These are phyloP conservation scores for Heritiera littoralis DNA, from an alignment of 345 rosid species.

Conservation along the genomic window DNA sequence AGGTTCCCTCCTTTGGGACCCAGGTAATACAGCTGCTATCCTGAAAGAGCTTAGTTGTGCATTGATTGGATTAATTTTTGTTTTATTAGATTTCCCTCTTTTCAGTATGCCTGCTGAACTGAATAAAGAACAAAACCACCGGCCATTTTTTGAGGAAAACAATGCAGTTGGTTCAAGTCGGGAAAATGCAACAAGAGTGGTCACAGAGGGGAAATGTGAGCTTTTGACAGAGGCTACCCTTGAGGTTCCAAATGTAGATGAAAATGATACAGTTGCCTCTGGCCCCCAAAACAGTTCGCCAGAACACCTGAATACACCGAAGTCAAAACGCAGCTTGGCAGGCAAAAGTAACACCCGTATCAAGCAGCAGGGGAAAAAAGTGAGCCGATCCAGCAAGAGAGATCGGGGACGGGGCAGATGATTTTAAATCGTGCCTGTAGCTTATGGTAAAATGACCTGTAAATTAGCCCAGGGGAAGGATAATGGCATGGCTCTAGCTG, in stretches of 20 bases:
- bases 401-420: too few relatives aligned
- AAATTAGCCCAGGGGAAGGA: too few relatives aligned
- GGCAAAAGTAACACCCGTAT: constrained; percentile 28
- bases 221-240: constrained; percentile 44
- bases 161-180: constrained; percentile 25
- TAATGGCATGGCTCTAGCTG: too few relatives aligned
- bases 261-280: constrained; percentile 36
- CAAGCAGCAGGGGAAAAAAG: too few relatives aligned
- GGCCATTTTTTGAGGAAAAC: constrained; percentile 34
- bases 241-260: constrained; percentile 41
- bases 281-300: constrained; percentile 55
- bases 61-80: background rate
- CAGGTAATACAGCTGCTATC: constrained; percentile 39
- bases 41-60: background rate
- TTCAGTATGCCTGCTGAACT: constrained; percentile 45
- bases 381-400: too few relatives aligned
- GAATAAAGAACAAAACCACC: constrained; percentile 39
- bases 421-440: too few relatives aligned
- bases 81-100: constrained; percentile 19
- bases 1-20: constrained; percentile 54
- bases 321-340: constrained; percentile 31
- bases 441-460: too few relatives aligned
- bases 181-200: constrained; percentile 10
- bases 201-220: constrained; percentile 28
- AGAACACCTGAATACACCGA: constrained; percentile 34